Percentiles rank a stretch among this genome's conserved stretches.
Conservation (phyloP, 345 rosid species). For the Aegle marmelos region DNA sequence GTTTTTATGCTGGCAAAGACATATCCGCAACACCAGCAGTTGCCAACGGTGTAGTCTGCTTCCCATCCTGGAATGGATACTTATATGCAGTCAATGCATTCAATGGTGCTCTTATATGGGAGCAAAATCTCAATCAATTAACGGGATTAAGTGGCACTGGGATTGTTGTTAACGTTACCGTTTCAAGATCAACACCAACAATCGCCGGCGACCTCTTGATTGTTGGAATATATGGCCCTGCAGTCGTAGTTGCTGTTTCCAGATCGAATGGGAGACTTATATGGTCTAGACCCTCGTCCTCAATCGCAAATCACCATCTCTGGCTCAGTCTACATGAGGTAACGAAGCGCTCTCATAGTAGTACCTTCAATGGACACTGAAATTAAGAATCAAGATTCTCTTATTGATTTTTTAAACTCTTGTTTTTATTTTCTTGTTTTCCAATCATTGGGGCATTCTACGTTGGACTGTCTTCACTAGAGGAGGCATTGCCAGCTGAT, state of each 20-base stretch:
- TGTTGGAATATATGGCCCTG: slow-evolving; percentile 44
- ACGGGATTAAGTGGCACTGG: slow-evolving; percentile 37
- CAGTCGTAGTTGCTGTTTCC: slow-evolving; percentile 36
- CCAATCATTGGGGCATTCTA: slow-evolving; percentile 13
- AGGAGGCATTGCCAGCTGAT: slow-evolving; percentile 24
- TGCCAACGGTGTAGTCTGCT: slow-evolving; percentile 35
- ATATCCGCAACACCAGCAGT: slow-evolving; percentile 48
- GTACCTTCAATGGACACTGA: too few species aligned
- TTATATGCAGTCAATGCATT: slow-evolving; percentile 48
- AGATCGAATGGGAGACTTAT: slow-evolving; percentile 32
- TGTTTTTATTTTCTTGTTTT: background rate
- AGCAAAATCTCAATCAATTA: slow-evolving; percentile 37
- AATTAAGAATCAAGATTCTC: background rate
- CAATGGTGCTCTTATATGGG: slow-evolving; percentile 41
- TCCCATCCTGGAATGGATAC: slow-evolving; percentile 55
- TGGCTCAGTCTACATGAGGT: slow-evolving; percentile 40
- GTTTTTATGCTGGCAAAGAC: slow-evolving; percentile 45
- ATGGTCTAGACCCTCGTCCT: slow-evolving; percentile 41
- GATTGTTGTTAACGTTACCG: slow-evolving; percentile 20
- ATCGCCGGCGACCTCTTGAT: slow-evolving; percentile 29
- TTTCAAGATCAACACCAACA: slow-evolving; percentile 47
- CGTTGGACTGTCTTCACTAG: slow-evolving; percentile 39
- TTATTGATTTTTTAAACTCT: background rate
- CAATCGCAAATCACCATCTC: slow-evolving; percentile 35
- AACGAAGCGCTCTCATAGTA: background rate